phyloP scores from a whole-genome alignment of 2,329 filamentous ascomycete genomes.

The Apiospora kogelbergensis region DNA sequence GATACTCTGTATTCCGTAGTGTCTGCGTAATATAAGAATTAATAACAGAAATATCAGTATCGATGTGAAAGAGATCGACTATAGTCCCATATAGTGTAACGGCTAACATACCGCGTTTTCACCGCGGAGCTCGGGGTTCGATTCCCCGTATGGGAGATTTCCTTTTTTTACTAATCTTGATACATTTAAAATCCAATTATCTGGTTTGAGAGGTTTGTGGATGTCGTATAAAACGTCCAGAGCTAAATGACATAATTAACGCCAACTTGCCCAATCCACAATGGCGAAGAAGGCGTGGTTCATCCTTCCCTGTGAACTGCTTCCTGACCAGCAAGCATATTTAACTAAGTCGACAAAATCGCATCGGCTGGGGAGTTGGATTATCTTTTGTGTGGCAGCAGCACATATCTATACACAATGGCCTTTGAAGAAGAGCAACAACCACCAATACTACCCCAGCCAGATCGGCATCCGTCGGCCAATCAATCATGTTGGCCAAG shows the following conservation, averaged over 20 bases:
- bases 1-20: too few relatives aligned
- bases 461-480: not conserved
- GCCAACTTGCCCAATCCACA: too few relatives aligned
- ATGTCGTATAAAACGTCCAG: too few relatives aligned
- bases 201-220: too few relatives aligned
- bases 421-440: not conserved
- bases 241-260: too few relatives aligned
- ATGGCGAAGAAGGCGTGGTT: too few relatives aligned
- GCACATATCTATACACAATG: not conserved
- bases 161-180: too few relatives aligned
- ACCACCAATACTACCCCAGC: not conserved
- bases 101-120: slow-evolving; percentile 20
- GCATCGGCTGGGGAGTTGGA: not conserved
- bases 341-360: not conserved
- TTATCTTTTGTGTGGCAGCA: not conserved
- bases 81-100: slow-evolving; percentile 30
- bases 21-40: too few relatives aligned
- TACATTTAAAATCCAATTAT: too few relatives aligned
- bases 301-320: too few relatives aligned
- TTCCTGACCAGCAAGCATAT: not conserved
- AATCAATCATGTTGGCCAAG: not conserved
- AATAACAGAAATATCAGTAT: too few relatives aligned
- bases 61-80: too few relatives aligned
- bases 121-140: slow-evolving; percentile 19
- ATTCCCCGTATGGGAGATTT: slow-evolving; percentile 18